Evolutionary conservation across 805 yeast genomes (phyloP), one percentile per base, ranked within the genome.

Genomic region (Teunomyces gatunensis): DNA sequence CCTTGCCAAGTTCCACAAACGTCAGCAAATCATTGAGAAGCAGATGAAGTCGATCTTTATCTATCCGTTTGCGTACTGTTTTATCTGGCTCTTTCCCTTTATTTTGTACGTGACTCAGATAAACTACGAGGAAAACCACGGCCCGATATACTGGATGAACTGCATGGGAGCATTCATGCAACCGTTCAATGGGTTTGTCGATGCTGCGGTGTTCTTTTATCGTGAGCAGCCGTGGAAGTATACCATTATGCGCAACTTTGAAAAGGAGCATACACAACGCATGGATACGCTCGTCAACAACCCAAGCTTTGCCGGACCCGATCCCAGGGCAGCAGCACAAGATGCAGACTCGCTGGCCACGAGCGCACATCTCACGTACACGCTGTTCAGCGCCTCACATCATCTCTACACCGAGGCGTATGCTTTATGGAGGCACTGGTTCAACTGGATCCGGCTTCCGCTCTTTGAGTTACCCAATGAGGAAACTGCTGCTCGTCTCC

Each of bases 11-110:
- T 83, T 89, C 62, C 78, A 84, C 49, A 68, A 75, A 33, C 73
- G 94, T 15, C 83, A 89, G 54, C 66, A 76, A 25, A 77, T 79
- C 51, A 87, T 90, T 44, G 82, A 85, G 60, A 81, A 83, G 47
- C 96, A 90, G 67, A 82, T 88, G 78, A 83, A 83, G 57, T 75
- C 85, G 28, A 84, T 90, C 42, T 89, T 90, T 64, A 74, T 90
- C 40, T 90, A 90, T 61, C 97, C 97, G 3, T 68, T 85, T 36
- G 85, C 96, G 2, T 90, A 89, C 64, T 74, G 89, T 48, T 73
- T 86, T 23, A 65, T 89, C 41, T 90, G 97, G 97, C 59, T 85
- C 17, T 84, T 87, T 53, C 97, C 97, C 1, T 78, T 88, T 50
- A 77, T 84, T 4, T 72, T 80, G 30, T 87, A 85, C 56, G 73